Base-by-base conservation (phyloP, 208 protist species). In the Lotmaria passim region DNA sequence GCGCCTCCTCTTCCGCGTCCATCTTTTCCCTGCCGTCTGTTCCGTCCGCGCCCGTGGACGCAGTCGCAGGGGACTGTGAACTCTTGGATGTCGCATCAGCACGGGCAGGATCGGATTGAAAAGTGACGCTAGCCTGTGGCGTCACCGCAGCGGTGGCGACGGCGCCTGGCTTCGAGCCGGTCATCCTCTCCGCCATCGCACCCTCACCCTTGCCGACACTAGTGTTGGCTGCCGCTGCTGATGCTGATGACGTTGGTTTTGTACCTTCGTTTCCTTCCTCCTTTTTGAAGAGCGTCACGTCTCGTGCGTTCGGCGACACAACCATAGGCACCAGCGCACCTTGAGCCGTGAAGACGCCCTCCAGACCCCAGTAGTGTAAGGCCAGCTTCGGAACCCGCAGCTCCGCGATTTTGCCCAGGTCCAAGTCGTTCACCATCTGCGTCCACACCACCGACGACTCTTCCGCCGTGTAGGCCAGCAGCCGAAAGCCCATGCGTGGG, bases 351-450 rank as follows among this genome's bases (percentile, higher is more conserved):
- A 81, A 86, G 64, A 34, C 31, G 1, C 60, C 57, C 48, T 78
- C 53, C 38, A 94, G 65, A 0, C 89, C 78, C 89, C 89, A 94
- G 75, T 89, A 91, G 6, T 78, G 66, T 34, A 90, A 36, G 17
- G 89, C 89, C 19, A 82, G 57, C 14, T 63, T 70, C 15, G 89
- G 85, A 41, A 90, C 71, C 6, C 38, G 58, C 15, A 64, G 71
- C 28, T 86, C 83, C 24, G 60, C 73, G 30, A 94, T 78, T 61
- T 91, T 94, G 41, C 85, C 85, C 8, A 94, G 62, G 55, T 90
- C 89, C 28, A 90, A 65, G 69, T 94, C 89, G 75, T 94, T 94
- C 36, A 91, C 81, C 85, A 94, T 91, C 69, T 94, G 89, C 52
- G 89, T 94, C 85, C 83, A 90, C 72, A 94, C 82, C 3, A 94